Evolutionary conservation across 164 flowering plant species (phyloP).

Genomic region (Echeveria elegans): DNA sequence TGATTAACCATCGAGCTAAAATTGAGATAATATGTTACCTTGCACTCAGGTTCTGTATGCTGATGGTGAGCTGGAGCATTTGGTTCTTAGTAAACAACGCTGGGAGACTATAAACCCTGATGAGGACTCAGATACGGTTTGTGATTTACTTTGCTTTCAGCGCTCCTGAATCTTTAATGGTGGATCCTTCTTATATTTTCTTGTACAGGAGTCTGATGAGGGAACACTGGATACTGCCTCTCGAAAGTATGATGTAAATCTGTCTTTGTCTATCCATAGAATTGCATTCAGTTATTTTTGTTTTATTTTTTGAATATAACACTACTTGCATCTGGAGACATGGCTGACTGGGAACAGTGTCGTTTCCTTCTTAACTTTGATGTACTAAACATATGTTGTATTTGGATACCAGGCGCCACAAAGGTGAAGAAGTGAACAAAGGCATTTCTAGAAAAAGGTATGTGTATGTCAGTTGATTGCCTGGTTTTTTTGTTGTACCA

Average conservation of each 20-base stretch:
- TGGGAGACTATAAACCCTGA: conserved; percentile 40
- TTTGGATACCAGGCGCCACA: neutral
- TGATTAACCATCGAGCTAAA: neutral
- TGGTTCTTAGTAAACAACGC: conserved; percentile 41
- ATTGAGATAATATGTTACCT: neutral
- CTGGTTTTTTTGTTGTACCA: neutral
- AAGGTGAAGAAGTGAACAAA: neutral
- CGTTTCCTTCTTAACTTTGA: neutral
- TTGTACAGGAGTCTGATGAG: conserved; percentile 5
- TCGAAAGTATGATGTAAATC: neutral
- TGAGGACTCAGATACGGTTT: conserved; percentile 30
- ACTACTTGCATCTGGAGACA: neutral
- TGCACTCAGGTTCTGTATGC: conserved; percentile 42
- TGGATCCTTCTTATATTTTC: conserved; percentile 5
- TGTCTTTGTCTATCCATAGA: neutral
- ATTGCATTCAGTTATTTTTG: neutral
- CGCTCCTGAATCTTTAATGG: neutral
- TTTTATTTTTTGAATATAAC: neutral
- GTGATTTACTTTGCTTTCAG: conserved; percentile 8
- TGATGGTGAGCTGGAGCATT: conserved; percentile 70
- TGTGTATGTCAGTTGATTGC: neutral
- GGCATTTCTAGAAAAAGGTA: conserved; percentile 1
- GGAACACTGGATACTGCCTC: conserved; percentile 7
- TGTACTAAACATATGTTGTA: neutral
- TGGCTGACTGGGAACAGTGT: neutral